Base-by-base conservation (phyloP, 2,329 filamentous ascomycete species). In the Thermoascus crustaceus region DNA sequence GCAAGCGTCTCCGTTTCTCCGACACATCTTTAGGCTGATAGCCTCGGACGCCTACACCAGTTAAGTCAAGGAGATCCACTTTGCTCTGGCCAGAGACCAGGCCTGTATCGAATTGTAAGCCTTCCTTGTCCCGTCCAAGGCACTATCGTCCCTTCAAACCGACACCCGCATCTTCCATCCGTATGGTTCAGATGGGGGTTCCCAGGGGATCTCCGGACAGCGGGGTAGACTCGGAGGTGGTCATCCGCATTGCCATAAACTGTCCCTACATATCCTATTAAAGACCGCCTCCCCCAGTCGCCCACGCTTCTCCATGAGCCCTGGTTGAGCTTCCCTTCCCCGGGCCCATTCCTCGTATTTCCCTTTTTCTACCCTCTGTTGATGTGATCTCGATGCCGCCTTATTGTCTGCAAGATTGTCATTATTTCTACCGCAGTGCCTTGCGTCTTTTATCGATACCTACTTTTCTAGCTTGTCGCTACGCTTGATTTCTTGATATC, bases 391-490 rank as follows among this genome's bases (percentile, higher is more conserved):
- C 56, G 48, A 93, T 93, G 85, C 83, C 83, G 70, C 64, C 73
- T 52, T 89, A 85, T 63, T 93, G 71, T 63, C 69, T 85, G 39
- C 81, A 91, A 72, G 83, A 93, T 64, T 93, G 84, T 55, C 85
- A 93, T 61, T 93, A 93, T 67, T 93, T 94, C 67, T 91, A 85
- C 70, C 85, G 85, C 71, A 93, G 81, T 63, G 83, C 85, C 57
- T 69, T 94, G 67, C 85, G 85, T 71, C 80, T 87, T 57, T 70
- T 94, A 51, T 89, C 83, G 56, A 79, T 94, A 52, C 75, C 78
- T 66, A 93, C 84, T 51, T 75, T 69, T 54, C 76, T 94, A 61
- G 85, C 82, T 47, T 80, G 82, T 49, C 69, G 85, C 36, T 86
- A 85, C 69, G 74, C 72, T 63, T 85, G 69, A 72, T 38, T 24